Conservation (phyloP, 2,329 filamentous ascomycete genomes). For the Pseudogymnoascus sp. region DNA sequence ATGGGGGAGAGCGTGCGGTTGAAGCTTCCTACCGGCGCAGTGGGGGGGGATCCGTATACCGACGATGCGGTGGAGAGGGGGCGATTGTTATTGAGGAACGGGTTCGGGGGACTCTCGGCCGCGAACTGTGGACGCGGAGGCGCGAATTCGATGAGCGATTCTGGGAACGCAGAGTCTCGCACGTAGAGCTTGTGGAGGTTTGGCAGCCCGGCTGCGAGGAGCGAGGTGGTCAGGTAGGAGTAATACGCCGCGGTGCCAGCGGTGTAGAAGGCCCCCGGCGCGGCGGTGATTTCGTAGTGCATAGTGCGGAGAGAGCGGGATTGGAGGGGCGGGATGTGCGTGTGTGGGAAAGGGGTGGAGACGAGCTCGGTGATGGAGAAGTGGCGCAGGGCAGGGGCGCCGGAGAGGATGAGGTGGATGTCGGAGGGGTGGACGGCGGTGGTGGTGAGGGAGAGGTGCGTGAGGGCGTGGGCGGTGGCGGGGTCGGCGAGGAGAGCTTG, state of each 20-base stretch:
- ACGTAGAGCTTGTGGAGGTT: slow-evolving; percentile 72
- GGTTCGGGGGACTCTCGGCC: slow-evolving; percentile 22
- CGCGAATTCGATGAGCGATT: slow-evolving; percentile 60
- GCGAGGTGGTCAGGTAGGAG: slow-evolving; percentile 73
- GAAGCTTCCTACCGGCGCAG: neutral
- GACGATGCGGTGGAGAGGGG: slow-evolving; percentile 8
- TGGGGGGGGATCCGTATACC: slow-evolving; percentile 10
- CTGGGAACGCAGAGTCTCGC: slow-evolving; percentile 73
- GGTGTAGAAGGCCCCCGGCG: slow-evolving; percentile 45
- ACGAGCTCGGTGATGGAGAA: slow-evolving; percentile 50
- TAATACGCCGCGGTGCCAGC: slow-evolving; percentile 60
- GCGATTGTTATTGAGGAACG: slow-evolving; percentile 18
- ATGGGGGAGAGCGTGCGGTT: neutral
- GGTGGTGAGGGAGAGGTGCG: slow-evolving; percentile 59
- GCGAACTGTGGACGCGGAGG: slow-evolving; percentile 51
- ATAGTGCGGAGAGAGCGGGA: slow-evolving; percentile 63
- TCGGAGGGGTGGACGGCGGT: slow-evolving; percentile 54
- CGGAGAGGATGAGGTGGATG: slow-evolving; percentile 34
- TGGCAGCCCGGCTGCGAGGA: slow-evolving; percentile 68
- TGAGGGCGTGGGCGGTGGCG: slow-evolving; percentile 49
- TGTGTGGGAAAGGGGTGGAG: slow-evolving; percentile 45
- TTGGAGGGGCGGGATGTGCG: slow-evolving; percentile 50
- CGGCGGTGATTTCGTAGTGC: slow-evolving; percentile 72
- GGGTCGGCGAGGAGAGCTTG: slow-evolving; percentile 55
- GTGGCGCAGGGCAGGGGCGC: slow-evolving; percentile 32